Base-by-base conservation (phyloP, 2,329 filamentous ascomycete species). In the Colletotrichum paranaense region DNA sequence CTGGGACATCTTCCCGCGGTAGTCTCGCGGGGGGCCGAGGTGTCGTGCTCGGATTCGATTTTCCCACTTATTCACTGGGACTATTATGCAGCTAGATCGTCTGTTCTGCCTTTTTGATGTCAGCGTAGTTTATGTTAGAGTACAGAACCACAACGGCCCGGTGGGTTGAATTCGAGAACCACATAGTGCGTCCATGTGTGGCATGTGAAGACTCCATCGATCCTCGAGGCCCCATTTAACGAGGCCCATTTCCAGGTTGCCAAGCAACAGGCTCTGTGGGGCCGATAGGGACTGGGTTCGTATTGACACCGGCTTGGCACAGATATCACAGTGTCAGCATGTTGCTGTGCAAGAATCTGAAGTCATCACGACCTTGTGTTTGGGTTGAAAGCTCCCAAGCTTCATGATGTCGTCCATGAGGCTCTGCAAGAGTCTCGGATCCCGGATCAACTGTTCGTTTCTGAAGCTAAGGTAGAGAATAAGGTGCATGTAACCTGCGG, bases 171-270 rank as follows among this genome's bases (percentile, higher is more conserved):
- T 19, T 12, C 30, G 6, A 42, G 38, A 8, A 42, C 38, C 16
- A 16, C 38, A 42, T 19, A 42, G 16, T 19, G 38, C 38, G 6
- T 42, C 16, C 5, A 19, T 26, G 19, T 16, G 14, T 42, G 59
- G 28, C 65, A 63, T 63, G 69, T 68, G 53, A 68, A 67, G 32
- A 32, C 65, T 38, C 22, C 32, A 11, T 24, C 38, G 14, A 24
- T 42, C 57, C 9, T 9, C 19, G 11, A 9, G 32, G 35, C 32
- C 12, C 30, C 24, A 28, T n/a, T 14, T n/a, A 14, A 14, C 12
- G 14, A 22, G 46, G 38, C 19, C 38, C 38, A 42, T 42, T 42
- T 14, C 16, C 16, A 55, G 7, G 9, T 28, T 64, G 62, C 62
- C 62, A 64, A 55, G 49, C 30, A n/a, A 26, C 8, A 4, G 28